phyloP scores from a whole-genome alignment of 1,284 basidiomycete species.

The Cryptococcus wingfieldii region DNA sequence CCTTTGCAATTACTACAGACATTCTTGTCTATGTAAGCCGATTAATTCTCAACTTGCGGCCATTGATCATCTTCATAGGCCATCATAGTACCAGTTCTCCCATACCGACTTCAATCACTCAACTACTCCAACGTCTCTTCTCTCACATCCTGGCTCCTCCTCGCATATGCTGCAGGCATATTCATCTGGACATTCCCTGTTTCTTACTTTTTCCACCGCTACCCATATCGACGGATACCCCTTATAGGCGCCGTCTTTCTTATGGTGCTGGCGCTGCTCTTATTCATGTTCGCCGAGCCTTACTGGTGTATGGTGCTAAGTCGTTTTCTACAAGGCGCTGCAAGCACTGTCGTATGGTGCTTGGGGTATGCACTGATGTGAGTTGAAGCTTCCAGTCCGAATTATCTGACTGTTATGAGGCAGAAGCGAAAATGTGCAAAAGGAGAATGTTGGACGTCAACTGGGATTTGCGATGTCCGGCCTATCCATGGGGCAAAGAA shows the following conservation, averaged over 20 bases:
- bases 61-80: too few relatives aligned
- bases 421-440: constrained; percentile 66
- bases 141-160: constrained; percentile 39
- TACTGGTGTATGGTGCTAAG: constrained; percentile 69
- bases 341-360: constrained; percentile 70
- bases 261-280: constrained; percentile 53
- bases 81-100: constrained; percentile 59
- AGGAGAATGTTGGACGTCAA: constrained; percentile 60
- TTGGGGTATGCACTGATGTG: constrained; percentile 24
- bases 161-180: constrained; percentile 40
- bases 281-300: constrained; percentile 70
- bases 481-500: constrained; percentile 56
- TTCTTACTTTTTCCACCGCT: constrained; percentile 62
- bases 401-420: background rate
- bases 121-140: constrained; percentile 33
- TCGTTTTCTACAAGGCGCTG: constrained; percentile 66
- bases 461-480: constrained; percentile 69
- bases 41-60: too few relatives aligned
- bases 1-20: constrained; percentile 30
- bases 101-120: constrained; percentile 53
- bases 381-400: background rate
- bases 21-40: constrained; percentile 42
- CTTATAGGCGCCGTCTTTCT: constrained; percentile 54
- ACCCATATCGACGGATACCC: constrained; percentile 55
- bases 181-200: constrained; percentile 59